These are phyloP conservation scores for Irineochytrium annulatum DNA, from an alignment of 192 early-diverging fungal genomes.

Conservation along the genomic window DNA sequence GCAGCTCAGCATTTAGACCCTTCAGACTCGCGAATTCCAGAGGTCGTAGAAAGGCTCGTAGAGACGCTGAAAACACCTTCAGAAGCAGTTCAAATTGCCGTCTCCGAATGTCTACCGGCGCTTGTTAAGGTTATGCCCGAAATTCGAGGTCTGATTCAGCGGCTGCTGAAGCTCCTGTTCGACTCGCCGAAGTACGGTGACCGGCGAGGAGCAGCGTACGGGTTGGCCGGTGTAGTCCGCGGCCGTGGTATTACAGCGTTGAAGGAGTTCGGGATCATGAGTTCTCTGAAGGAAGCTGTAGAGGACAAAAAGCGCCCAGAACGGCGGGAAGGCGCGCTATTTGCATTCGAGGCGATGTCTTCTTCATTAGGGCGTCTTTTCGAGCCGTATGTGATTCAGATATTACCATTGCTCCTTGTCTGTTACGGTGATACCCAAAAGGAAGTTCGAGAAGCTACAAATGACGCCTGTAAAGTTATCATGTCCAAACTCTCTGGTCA, in stretches of 20 bases:
- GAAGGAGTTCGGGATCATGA: constrained; percentile 80
- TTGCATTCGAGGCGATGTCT: constrained; percentile 90
- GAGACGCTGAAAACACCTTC: constrained; percentile 89
- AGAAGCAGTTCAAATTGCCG: constrained; percentile 90
- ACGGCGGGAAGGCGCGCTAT: constrained; percentile 86
- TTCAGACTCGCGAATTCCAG: constrained; percentile 67
- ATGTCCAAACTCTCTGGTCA: constrained; percentile 94
- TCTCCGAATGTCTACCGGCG: constrained; percentile 89
- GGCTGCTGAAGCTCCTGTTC: constrained; percentile 68
- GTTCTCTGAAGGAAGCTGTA: constrained; percentile 71
- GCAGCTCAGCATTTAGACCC: constrained; percentile 81
- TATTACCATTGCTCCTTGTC: constrained; percentile 79
- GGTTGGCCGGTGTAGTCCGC: constrained; percentile 89
- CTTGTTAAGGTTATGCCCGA: constrained; percentile 70
- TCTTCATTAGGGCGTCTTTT: constrained; percentile 83
- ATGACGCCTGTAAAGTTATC: constrained; percentile 83
- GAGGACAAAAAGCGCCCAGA: constrained; percentile 72
- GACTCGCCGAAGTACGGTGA: constrained; percentile 74
- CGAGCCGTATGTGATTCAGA: constrained; percentile 95
- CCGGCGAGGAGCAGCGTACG: constrained; percentile 92
- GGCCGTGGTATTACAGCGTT: constrained; percentile 83
- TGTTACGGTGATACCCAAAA: constrained; percentile 81
- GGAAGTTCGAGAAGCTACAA: constrained; percentile 87
- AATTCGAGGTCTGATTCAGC: constrained; percentile 54
- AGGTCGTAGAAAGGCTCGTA: constrained; percentile 81